phyloP scores from a whole-genome alignment of 768 basidiomycete genomes.

The Pseudohyphozyma bogoriensis region DNA sequence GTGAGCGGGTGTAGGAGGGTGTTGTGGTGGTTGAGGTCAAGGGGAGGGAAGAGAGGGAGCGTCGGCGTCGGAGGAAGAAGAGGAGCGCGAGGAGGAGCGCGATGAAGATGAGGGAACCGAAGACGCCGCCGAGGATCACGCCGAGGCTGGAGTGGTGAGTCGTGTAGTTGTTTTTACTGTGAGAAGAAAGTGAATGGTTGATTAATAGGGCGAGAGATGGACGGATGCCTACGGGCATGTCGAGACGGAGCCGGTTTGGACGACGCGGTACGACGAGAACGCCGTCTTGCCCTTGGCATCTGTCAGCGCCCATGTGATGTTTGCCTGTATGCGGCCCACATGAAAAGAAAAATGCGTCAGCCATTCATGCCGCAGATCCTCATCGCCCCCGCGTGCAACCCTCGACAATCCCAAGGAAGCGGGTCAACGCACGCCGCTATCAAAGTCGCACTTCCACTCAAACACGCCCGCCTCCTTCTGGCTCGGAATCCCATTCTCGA shows the following conservation, averaged over 20 bases:
- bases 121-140: slow-evolving; percentile 3
- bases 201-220: not conserved
- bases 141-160: not conserved
- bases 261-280: not conserved
- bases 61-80: not conserved
- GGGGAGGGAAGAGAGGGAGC: not conserved
- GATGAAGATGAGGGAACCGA: not conserved
- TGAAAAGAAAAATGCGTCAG: not conserved
- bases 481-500: not conserved
- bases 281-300: not conserved
- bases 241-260: not conserved
- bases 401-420: too few species aligned
- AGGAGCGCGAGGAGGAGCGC: not conserved
- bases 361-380: too few species aligned
- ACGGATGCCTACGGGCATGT: not conserved
- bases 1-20: too few species aligned
- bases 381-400: too few species aligned
- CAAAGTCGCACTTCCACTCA: not conserved
- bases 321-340: too few species aligned
- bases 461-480: not conserved
- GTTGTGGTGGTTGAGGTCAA: too few species aligned
- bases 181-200: not conserved
- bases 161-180: not conserved
- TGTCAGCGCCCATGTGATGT: not conserved
- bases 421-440: not conserved